Percentiles rank a stretch among this genome's conserved stretches.
phyloP scores from a whole-genome alignment of 805 yeast genomes.

The Dipodascus geniculatus region DNA sequence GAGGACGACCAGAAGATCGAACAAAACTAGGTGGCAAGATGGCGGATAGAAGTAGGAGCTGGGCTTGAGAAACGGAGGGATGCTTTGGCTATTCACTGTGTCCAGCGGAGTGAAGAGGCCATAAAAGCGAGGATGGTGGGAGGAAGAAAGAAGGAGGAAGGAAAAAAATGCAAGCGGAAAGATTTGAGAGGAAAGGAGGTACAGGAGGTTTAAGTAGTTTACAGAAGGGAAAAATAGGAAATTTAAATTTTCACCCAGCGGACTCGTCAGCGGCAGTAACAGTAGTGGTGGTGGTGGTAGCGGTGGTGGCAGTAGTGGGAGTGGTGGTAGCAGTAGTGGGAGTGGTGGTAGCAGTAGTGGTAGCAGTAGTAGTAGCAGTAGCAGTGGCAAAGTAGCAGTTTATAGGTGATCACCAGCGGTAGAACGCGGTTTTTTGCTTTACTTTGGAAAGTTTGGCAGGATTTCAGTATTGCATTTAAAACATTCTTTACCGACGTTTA shows the following conservation, averaged over 20 bases:
- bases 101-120: constrained; percentile 1
- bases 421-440: not conserved
- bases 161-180: no score
- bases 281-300: no score
- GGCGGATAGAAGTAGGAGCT: not conserved
- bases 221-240: not conserved
- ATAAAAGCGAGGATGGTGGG: not conserved
- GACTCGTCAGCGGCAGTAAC: no score
- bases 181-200: not conserved
- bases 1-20: not conserved
- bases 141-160: not conserved
- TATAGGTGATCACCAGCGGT: no score
- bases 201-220: not conserved
- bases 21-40: not conserved
- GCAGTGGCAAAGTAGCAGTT: no score
- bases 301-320: no score
- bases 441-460: not conserved
- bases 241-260: not conserved
- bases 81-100: constrained; percentile 1
- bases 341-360: no score
- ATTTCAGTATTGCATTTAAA: no score
- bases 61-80: no score
- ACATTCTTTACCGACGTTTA: not conserved
- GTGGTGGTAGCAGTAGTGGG: no score
- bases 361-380: no score